A percentile compares a stretch with the other conserved stretches of the same genome.
phyloP scores from a whole-genome alignment of 441 rosid species.

The Iberis amara region DNA sequence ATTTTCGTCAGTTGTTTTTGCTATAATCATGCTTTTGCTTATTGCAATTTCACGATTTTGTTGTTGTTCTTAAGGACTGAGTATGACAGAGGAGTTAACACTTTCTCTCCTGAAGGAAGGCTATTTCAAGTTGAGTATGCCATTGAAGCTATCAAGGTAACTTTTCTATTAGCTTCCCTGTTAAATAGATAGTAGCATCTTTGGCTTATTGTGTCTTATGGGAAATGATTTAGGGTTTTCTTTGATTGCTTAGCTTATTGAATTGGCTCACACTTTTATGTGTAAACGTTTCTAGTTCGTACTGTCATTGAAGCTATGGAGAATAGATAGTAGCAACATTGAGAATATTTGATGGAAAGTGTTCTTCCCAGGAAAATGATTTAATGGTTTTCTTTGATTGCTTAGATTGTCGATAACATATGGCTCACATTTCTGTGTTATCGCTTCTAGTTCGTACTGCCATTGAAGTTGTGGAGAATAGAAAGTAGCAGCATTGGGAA shows the following conservation, averaged over 20 bases:
- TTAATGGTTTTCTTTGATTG: too few relatives aligned
- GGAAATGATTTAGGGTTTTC: background rate
- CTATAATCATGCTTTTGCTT: too few relatives aligned
- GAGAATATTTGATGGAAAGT: background rate
- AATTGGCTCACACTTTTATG: background rate
- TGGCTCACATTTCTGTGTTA: too few relatives aligned
- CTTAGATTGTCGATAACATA: too few relatives aligned
- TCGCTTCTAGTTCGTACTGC: background rate
- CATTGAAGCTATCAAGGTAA: conserved; percentile 96
- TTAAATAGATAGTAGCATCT: background rate
- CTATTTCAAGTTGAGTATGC: conserved; percentile 97
- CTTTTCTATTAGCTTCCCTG: background rate
- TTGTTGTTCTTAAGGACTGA: too few relatives aligned
- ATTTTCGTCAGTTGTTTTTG: too few relatives aligned
- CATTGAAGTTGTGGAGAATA: background rate
- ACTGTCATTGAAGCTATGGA: background rate
- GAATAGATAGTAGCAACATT: background rate
- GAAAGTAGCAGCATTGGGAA: background rate
- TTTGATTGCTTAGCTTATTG: background rate
- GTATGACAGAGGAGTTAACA: conserved; percentile 98
- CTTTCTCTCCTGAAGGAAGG: conserved; percentile 96
- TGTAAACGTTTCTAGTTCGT: background rate
- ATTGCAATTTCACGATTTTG: too few relatives aligned
- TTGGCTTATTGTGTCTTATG: background rate
- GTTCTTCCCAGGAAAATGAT: too few relatives aligned